A percentile compares a stretch with the other conserved stretches of the same genome.
Conservation (phyloP, 345 rosid species). For the Euphorbia tirucalli region DNA sequence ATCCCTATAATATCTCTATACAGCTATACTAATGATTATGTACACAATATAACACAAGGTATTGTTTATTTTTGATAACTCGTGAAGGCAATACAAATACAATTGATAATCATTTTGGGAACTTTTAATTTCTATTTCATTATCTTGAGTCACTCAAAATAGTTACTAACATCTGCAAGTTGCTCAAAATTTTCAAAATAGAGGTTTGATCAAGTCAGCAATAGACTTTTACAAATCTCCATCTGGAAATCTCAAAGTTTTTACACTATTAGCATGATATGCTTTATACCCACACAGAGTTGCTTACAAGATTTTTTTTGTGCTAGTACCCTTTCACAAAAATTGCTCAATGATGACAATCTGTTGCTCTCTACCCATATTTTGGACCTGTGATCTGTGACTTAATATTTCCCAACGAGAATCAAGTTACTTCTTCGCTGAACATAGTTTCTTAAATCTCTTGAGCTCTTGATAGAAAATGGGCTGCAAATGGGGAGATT, state of each 20-base stretch:
- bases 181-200: not conserved
- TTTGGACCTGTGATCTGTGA: not conserved
- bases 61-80: not conserved
- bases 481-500: too few relatives aligned
- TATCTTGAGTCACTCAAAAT: not conserved
- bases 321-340: not conserved
- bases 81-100: not conserved
- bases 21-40: too few relatives aligned
- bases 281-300: not conserved
- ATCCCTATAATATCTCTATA: too few relatives aligned
- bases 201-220: not conserved
- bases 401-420: not conserved
- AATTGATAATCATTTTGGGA: not conserved
- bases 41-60: too few relatives aligned
- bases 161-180: not conserved
- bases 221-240: not conserved
- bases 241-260: conserved; percentile 5
- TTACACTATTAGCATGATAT: not conserved
- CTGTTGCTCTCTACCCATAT: not conserved
- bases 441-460: not conserved
- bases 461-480: not conserved
- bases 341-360: not conserved
- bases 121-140: not conserved
- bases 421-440: not conserved
- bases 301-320: not conserved